Evolutionary conservation across 2,329 filamentous ascomycete genomes (phyloP).

Genomic region (Claviceps capensis): DNA sequence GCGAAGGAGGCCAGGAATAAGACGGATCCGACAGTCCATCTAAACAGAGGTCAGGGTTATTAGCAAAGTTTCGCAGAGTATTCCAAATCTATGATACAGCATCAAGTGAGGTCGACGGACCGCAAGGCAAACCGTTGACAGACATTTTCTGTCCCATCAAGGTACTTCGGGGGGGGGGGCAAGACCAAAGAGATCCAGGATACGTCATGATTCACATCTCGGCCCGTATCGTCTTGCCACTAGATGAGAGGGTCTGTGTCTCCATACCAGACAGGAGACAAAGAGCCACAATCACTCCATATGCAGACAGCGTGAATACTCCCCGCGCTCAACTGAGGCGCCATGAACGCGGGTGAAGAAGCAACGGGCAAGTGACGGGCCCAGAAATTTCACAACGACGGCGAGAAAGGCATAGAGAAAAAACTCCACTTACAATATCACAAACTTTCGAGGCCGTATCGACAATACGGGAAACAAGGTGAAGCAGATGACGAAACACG

Average conservation of each 20-base stretch:
- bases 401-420: not conserved
- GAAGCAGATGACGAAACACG: constrained; percentile 90
- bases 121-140: not conserved
- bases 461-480: constrained; percentile 74
- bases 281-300: not conserved
- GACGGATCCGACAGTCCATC: constrained; percentile 87
- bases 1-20: constrained; percentile 89
- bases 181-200: not conserved
- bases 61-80: constrained; percentile 13
- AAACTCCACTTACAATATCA: constrained; percentile 68
- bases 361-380: not conserved
- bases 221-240: not conserved
- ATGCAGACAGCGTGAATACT: not conserved
- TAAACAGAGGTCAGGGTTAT: not conserved
- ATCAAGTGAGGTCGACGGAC: not conserved
- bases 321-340: not conserved
- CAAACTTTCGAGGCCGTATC: constrained; percentile 81
- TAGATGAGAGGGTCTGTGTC: no score
- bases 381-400: not conserved
- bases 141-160: not conserved
- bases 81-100: not conserved
- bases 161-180: not conserved
- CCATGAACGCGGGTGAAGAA: not conserved
- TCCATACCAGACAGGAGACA: not conserved
- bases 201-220: not conserved